Base-by-base conservation (phyloP, 2,329 filamentous ascomycete genomes). In the Fusarium pseudonygamai region DNA sequence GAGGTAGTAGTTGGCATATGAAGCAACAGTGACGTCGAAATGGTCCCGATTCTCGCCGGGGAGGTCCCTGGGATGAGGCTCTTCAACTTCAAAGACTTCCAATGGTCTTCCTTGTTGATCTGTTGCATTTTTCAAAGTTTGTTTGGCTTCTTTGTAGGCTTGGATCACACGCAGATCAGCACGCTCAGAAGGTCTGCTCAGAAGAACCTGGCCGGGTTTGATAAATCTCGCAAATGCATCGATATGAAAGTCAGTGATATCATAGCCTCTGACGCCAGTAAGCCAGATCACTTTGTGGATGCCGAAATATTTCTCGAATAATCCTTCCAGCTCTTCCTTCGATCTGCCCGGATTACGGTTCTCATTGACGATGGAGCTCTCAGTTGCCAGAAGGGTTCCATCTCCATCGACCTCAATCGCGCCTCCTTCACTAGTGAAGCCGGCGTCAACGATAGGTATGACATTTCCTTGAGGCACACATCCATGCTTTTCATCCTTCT, bases 281-380 rank as follows among this genome's bases (percentile, higher is more conserved):
- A 81, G 60, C 79, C 79, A 81, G n/a, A 80, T 75, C 8, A 76
- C 56, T 28, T 78, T 80, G 4, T 64, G 45, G 15, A 77, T 66
- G 9, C 79, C 79, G 1, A 81, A 66, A 5, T 53, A 64, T 14
- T 64, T 58, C 5, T 24, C 24, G 10, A 80, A 76, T 15, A 37
- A 76, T 67, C 7, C 53, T 22, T 80, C 79, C 6, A 79, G 49
- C 0, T 78, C 63, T 18, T 59, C 2, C 10, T 71, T 77, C 40
- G 46, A 60, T 28, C 64, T 45, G 1, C 72, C 73, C 1, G 74
- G 75, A 43, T 81, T 80, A 13, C 79, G 70, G 49, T 80, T 80
- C 12, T 71, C 49, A 59, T 79, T 81, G 46, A 80, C 22, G 13
- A 81, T 73, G 4, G 76, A 74, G 52, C 78, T 80, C 39, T 80